phyloP scores from a whole-genome alignment of 2,329 filamentous ascomycete species.

The Claviceps sp. region DNA sequence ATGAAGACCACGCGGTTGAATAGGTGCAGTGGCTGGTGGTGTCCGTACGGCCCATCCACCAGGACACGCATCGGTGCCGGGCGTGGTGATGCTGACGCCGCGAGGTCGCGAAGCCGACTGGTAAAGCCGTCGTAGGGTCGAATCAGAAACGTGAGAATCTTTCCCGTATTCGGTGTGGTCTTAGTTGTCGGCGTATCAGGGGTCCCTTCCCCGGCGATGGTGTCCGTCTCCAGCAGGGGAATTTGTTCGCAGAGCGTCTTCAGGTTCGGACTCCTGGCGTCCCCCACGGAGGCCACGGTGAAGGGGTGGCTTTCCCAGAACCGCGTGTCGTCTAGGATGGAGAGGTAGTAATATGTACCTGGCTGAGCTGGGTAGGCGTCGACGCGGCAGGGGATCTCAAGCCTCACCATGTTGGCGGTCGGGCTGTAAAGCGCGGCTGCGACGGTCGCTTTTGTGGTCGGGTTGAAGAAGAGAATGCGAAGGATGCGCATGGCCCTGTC shows the following conservation, averaged over 20 bases:
- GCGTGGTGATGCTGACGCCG: slow-evolving; percentile 12
- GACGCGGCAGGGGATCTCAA: slow-evolving; percentile 22
- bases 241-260: slow-evolving; percentile 17
- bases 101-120: slow-evolving; percentile 19
- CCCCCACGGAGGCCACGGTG: slow-evolving; percentile 24
- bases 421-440: slow-evolving; percentile 22
- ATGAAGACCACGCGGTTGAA: slow-evolving; percentile 29
- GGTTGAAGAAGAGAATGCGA: slow-evolving; percentile 28
- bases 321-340: slow-evolving; percentile 23
- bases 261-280: slow-evolving; percentile 4
- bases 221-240: slow-evolving; percentile 16
- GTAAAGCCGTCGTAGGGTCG: slow-evolving; percentile 33
- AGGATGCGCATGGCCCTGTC: slow-evolving; percentile 33
- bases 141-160: slow-evolving; percentile 28
- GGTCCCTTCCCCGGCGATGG: slow-evolving; percentile 1
- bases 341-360: slow-evolving; percentile 33
- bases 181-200: background rate
- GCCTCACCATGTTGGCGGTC: slow-evolving; percentile 27
- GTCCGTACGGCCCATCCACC: slow-evolving; percentile 32
- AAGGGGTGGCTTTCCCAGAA: slow-evolving; percentile 39
- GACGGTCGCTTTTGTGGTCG: slow-evolving; percentile 21
- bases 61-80: slow-evolving; percentile 21
- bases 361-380: slow-evolving; percentile 22
- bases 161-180: background rate
- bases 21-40: slow-evolving; percentile 22